These are phyloP conservation scores for Ulmus americana DNA, from an alignment of 331 rosid species.

Conservation along the genomic window DNA sequence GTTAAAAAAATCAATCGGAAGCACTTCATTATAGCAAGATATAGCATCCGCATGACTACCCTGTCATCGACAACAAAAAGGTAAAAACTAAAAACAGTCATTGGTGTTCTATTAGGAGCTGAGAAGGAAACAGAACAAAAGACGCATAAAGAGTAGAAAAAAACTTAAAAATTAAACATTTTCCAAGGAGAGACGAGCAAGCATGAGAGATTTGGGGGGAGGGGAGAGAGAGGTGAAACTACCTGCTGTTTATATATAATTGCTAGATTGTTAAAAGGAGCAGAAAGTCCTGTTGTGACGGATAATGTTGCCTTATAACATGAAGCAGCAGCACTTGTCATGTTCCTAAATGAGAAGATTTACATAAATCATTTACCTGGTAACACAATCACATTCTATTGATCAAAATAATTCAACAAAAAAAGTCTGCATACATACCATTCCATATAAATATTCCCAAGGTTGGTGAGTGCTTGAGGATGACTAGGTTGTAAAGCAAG, in stretches of 20 bases:
- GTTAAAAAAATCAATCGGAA: conserved; percentile 54
- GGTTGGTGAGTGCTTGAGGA: conserved; percentile 97
- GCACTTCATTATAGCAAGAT: conserved; percentile 95
- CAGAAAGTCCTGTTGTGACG: conserved; percentile 90
- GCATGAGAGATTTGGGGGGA: no score
- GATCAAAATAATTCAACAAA: background rate
- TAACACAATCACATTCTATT: background rate
- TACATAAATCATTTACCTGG: background rate
- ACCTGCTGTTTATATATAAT: conserved; percentile 87
- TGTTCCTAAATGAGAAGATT: conserved; percentile 52
- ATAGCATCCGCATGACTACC: conserved; percentile 94
- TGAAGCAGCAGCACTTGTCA: conserved; percentile 88
- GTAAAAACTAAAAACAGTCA: conserved; percentile 1
- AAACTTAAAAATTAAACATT: no score
- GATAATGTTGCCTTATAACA: conserved; percentile 85
- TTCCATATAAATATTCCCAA: conserved; percentile 97
- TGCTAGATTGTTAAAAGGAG: conserved; percentile 91
- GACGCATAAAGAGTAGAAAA: no score
- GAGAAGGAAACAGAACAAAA: no score
- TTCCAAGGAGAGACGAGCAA: no score
- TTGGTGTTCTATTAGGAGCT: background rate
- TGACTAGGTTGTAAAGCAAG: conserved; percentile 89
- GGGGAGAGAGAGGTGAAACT: background rate
- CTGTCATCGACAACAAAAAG: conserved; percentile 26
- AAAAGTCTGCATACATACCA: conserved; percentile 44